Evolutionary conservation across 495 filamentous ascomycete genomes (phyloP), one percentile per base, ranked within the genome.

Genomic region (Podospora didyma): DNA sequence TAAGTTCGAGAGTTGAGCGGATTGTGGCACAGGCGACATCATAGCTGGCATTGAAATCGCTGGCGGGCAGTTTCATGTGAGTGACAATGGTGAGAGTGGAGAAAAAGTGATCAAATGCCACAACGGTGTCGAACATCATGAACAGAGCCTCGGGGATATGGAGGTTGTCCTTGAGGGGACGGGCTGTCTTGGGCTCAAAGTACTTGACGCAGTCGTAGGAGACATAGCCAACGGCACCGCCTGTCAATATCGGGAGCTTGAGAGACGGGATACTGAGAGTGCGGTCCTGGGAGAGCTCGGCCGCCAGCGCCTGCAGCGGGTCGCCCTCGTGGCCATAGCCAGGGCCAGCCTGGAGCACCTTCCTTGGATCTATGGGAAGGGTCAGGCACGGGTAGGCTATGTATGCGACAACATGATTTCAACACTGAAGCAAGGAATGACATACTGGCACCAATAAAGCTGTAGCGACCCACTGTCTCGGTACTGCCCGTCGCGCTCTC

Each of bases 181-280:
- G 83, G 17, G 83, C 85, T 1, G 94, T 96, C 77, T 88, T 91
- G 28, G 94, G 94, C 75, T 98, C 94, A 60, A 98, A 98, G 72
- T 98, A 98, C 67, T 85, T 85, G 58, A 98, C 88, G 71, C 94
- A 98, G 69, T 98, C 94, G 69, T 97, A 98, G 39, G 91, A 90
- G 5, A 98, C 89, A 68, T 97, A 98, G 54, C 94, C 94, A 65
- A 98, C 87, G 2, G 93, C 94, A 34, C 95, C 94, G 47, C 91
- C 95, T 1, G 87, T 91, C 68, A 97, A 72, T 28, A 89, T 86
- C 10, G 94, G 94, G 10, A 98, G 80, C 52, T 75, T 79, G 54
- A 96, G 75, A 7, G 86, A 88, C 1, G 95, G 93, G 9, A 97
- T 79, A 37, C 86, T 79, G 52, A 89, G 85, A 49, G 94, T 88